Base-by-base conservation (phyloP, 2,329 filamentous ascomycete species). In the Seiridium cupressi region DNA sequence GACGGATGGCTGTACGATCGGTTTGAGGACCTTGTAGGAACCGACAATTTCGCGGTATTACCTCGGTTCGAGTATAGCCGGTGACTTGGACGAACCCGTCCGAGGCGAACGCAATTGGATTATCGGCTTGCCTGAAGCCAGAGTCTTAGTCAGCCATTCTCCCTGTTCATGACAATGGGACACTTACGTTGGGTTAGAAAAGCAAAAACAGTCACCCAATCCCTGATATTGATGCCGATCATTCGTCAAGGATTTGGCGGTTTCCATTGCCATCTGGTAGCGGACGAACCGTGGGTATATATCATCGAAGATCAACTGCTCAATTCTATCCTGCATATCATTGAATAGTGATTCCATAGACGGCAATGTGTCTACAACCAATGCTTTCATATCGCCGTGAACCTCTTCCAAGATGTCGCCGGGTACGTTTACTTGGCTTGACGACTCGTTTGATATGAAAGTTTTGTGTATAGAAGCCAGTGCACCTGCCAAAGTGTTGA, bases 211-310 rank as follows among this genome's bases (percentile, higher is more conserved):
- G 62, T 80, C 78, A 2, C 78, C 78, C 6, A 80, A 63, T 1
- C 78, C 78, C 54, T 74, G 72, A 56, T 76, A 80, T 60, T 64
- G 71, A 32, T 68, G 60, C 8, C 78, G 76, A 61, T 70, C 70
- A 4, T 70, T 58, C 3, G 55, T 49, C 44, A 61, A 44, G 4
- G 60, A 56, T 36, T 55, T 61, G 6, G 55, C 69, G 31, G 79
- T 76, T 53, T 76, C 77, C 49, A 76, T 66, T 6, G 75, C 75
- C 58, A 84, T 72, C 67, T 84, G 81, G 62, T 81, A 73, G 55
- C 78, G 78, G 31, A 82, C 77, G 63, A 83, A 84, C 47, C 76
- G 72, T 2, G 81, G 81, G 63, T 83, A 84, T 11, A 83, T 72
- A 47, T 80, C 75, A 8, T 67, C 71, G n/a, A 74, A 67, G 4